phyloP scores from a whole-genome alignment of 2,329 filamentous ascomycete species.

The Ascochyta koolunga region DNA sequence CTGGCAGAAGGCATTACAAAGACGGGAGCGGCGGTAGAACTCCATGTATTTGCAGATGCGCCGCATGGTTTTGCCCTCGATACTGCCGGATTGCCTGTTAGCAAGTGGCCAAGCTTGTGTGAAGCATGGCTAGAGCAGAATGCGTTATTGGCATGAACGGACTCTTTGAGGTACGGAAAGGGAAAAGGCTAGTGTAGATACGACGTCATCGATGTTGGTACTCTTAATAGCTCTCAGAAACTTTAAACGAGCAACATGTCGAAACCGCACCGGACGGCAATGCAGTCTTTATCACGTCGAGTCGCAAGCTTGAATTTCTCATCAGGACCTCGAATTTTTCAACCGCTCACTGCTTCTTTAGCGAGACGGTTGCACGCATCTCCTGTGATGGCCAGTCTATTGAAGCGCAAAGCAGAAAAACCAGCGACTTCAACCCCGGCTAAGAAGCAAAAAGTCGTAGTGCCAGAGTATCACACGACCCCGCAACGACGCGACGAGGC shows the following conservation, averaged over 20 bases:
- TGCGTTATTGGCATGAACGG: slow-evolving; percentile 10
- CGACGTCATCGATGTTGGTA: slow-evolving; percentile 14
- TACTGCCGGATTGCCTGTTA: slow-evolving; percentile 20
- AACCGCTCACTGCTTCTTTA: neutral
- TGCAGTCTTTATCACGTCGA: neutral
- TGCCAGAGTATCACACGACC: slow-evolving; percentile 43
- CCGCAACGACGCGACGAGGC: slow-evolving; percentile 32
- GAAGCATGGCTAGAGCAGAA: slow-evolving; percentile 25
- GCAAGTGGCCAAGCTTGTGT: slow-evolving; percentile 22
- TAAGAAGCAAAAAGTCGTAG: slow-evolving; percentile 34
- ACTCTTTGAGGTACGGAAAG: neutral
- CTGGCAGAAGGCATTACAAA: slow-evolving; percentile 20
- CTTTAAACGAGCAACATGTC: neutral
- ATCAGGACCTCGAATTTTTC: neutral
- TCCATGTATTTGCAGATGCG: slow-evolving; percentile 30
- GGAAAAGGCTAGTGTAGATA: slow-evolving; percentile 9
- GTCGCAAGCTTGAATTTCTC: neutral
- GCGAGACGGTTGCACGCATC: slow-evolving; percentile 17
- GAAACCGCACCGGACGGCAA: neutral
- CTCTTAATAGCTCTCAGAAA: neutral
- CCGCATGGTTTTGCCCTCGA: slow-evolving; percentile 31
- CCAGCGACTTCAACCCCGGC: slow-evolving; percentile 18
- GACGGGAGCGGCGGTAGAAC: slow-evolving; percentile 17
- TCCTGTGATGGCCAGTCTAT: slow-evolving; percentile 27
- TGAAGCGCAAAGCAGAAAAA: slow-evolving; percentile 40